Evolutionary conservation across 352 stramenopile genomes (phyloP), one percentile per base, ranked within the genome.

Genomic region (Pythium rhizo-oryzae): DNA sequence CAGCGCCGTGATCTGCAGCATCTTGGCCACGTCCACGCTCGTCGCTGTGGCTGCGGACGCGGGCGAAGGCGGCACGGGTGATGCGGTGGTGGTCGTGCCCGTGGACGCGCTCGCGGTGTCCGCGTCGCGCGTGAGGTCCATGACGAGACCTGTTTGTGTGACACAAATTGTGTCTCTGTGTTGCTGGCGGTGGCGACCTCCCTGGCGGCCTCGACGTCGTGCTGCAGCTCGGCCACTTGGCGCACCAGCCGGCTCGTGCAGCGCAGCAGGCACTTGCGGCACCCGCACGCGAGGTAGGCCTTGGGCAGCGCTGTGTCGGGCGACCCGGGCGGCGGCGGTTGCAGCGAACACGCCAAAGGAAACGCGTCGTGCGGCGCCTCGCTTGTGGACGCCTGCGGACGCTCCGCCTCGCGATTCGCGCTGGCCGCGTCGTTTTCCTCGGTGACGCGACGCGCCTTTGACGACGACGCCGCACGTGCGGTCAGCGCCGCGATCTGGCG

Each of bases 161-260:
- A n/a, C n/a, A n/a, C n/a, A n/a, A n/a, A n/a, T n/a, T n/a, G n/a
- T 33, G 28, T 2, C 28, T 33, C 3, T 33, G 28, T 7, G 6
- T 6, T 33, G 28, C 28, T 33, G 28, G 6, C 28, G 28, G 28
- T 33, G 28, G 28, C 28, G 28, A 33, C 28, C 6, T 33, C 28
- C 6, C 28, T 33, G 28, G 28, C 28, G 28, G 28, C 28, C 28
- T 33, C 28, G 6, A 33, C 28, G 28, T 33, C 28, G 28, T 33
- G 18, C 37, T 59, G 50, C 16, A 59, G 50, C 18, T 52, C 35
- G 35, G 35, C 35, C 0, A 59, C 49, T 58, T 52, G 47, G 28
- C 49, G 60, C 0, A 62, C 66, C 11, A 78, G 49, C 47, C 65
- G 60, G 39, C 65, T 69, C 44, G 71, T 69, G 53, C 67, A 78